Evolutionary conservation across 192 early-diverging fungal species (phyloP), one percentile per base, ranked within the genome.

Genomic region (Coemansia sp.): DNA sequence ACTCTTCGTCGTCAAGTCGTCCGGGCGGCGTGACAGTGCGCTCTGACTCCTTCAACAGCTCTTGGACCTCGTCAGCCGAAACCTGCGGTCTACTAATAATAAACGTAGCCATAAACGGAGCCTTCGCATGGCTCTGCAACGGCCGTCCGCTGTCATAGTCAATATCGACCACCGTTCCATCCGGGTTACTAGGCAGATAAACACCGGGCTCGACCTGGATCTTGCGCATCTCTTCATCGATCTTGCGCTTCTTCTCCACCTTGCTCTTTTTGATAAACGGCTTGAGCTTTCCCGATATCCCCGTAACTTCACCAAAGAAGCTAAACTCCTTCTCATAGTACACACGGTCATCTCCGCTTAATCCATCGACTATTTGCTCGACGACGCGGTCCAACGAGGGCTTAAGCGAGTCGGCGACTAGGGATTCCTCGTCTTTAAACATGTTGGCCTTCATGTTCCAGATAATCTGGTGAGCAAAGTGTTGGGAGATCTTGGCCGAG

Each of bases 391-490:
- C 98, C 22, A 98, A 76, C 9, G 87, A 82, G 11, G 96, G 95
- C 66, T 98, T 98, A 27, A 98, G 76, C 9, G 93, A 67, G 76
- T 99, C 98, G 4, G 93, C 92, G 70, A 66, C 40, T 53, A 70
- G 69, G 1, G 74, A 73, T 0, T 81, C 87, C 49, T 89, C 89
- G 80, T 93, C 91, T 24, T 88, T 87, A 86, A 78, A 97, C 90
- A 94, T 95, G 84, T 99, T 99, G 57, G 98, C 98, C 29, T 98
- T 93, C 98, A 99, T 99, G 80, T 99, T 99, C 98, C 98, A 99
- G 60, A 99, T 97, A 61, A 99, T 98, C 86, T 99, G 98, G 83
- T 99, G 98, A 33, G 98, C 97, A 89, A 99, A 99, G 18, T 94
- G 88, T 82, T 98, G 97, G 38, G 95, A 97, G 12, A 92, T 91